Percentiles rank a stretch among this genome's conserved stretches.
Evolutionary conservation across 163 green algal species (phyloP).

Genomic region (Scenedesmus sp.): DNA sequence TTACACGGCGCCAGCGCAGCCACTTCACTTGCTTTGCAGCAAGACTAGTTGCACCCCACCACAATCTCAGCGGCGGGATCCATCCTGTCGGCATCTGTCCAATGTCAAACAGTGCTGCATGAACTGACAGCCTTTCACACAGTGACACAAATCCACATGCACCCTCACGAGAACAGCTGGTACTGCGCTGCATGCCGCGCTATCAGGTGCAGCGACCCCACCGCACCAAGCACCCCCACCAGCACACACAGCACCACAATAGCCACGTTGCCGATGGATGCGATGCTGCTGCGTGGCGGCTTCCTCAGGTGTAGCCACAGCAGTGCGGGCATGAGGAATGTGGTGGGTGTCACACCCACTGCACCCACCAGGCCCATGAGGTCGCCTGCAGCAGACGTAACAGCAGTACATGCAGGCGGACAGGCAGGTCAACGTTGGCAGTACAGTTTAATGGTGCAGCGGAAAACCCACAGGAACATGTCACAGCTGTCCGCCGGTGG

Average conservation of each 20-base stretch:
- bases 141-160: not conserved
- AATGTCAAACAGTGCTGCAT: no score
- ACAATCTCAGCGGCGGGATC: no score
- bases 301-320: not conserved
- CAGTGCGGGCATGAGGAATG: not conserved
- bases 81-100: no score
- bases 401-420: not conserved
- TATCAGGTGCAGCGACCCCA: conserved; percentile 1
- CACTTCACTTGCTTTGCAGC: no score
- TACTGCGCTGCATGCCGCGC: not conserved
- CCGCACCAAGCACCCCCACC: not conserved
- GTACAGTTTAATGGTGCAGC: no score
- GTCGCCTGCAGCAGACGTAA: not conserved
- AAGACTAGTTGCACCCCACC: no score
- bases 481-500: not conserved
- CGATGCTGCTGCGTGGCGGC: not conserved
- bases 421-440: no score
- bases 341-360: not conserved
- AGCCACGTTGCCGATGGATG: not conserved
- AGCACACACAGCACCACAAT: not conserved
- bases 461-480: not conserved
- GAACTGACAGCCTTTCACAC: no score
- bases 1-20: no score
- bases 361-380: not conserved
- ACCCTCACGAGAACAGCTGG: not conserved